Conservation (phyloP, 2,329 filamentous ascomycete species). For the Pleoardoris graminearum region DNA sequence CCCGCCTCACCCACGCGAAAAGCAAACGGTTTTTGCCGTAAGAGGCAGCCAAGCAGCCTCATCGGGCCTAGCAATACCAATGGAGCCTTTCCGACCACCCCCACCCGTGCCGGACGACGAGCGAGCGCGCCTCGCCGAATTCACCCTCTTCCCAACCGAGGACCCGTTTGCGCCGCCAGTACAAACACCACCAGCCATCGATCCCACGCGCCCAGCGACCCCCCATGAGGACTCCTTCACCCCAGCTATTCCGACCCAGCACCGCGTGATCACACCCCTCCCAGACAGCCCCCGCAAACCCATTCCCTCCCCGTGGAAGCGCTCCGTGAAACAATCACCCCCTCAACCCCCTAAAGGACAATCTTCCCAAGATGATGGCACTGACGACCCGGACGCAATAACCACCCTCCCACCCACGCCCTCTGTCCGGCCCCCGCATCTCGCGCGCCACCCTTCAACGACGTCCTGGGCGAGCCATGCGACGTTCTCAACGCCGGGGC, state of each 20-base stretch:
- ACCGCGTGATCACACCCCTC: neutral
- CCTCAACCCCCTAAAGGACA: too few species aligned
- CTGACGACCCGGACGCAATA: neutral
- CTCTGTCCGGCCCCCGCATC: neutral
- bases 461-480: neutral
- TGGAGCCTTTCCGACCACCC: neutral
- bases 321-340: too few species aligned
- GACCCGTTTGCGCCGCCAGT: neutral
- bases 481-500: constrained; percentile 32
- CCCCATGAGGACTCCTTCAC: neutral
- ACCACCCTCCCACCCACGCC: neutral
- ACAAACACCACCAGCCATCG: neutral
- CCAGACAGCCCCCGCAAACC: neutral
- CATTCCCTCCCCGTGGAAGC: neutral
- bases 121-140: neutral
- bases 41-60: neutral
- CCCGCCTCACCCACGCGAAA: neutral
- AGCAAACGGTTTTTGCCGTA: neutral
- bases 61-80: neutral
- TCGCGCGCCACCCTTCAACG: neutral
- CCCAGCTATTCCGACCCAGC: neutral
- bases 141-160: constrained; percentile 3
- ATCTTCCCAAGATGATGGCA: too few species aligned
- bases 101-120: neutral
- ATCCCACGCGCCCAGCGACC: neutral